Base-by-base conservation (phyloP, 306 rosid species). In the Sindora glabra region DNA sequence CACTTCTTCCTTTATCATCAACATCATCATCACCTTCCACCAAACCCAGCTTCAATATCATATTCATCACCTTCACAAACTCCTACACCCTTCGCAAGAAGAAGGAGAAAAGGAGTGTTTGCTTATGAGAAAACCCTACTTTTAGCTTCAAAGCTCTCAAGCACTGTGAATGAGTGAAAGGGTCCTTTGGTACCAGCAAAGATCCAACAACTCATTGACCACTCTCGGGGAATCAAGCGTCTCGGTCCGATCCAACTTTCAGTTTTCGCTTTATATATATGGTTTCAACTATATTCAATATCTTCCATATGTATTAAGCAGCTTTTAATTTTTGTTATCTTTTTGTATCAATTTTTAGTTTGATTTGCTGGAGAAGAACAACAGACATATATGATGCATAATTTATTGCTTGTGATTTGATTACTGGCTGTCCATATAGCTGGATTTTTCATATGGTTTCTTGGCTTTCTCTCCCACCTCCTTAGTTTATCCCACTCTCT, bases 141-240 rank as follows among this genome's bases (percentile, higher is more conserved):
- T n/a, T n/a, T 45, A 14, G 72, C 62, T 52, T 67, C 21, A n/a
- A 51, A 41, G 56, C 68, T n/a, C 73, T 55, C 24, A n/a, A n/a
- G n/a, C n/a, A n/a, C n/a, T n/a, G n/a, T n/a, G n/a, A n/a, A 1
- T 32, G 74, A 56, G 81, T 51, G 55, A 13, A 40, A 52, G 77
- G 65, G 54, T 70, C 48, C 71, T 76, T 70, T 55, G 58, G 50
- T 50, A 7, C n/a, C n/a, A n/a, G n/a, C 44, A n/a, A 73, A 67
- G 81, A 69, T 75, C 79, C 78, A 71, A 57, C 70, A 8, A 58
- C 75, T 72, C 76, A 57, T 47, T 48, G 34, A n/a, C n/a, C n/a
- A n/a, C n/a, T 67, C 72, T 51, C 14, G 90, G 97, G 97, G 95
- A 90, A 87, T 87, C 95, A 90, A 87, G 95, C 97, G 24, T 74